Conservation (phyloP, 2,329 filamentous ascomycete genomes). For the Diplodia seriata region DNA sequence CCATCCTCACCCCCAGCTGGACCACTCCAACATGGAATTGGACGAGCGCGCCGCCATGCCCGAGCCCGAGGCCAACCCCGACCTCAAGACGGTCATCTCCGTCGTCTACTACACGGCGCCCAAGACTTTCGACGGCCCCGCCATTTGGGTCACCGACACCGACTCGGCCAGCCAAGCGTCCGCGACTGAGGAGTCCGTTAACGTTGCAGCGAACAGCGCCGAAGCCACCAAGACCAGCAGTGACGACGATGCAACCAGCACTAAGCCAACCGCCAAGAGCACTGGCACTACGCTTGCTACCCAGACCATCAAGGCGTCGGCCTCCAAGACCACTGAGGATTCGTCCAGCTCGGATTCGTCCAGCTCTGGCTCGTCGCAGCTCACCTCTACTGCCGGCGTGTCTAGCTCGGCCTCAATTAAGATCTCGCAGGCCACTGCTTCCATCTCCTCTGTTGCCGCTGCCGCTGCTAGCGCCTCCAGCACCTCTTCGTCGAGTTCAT, state of each 20-base stretch:
- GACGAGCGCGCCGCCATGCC: slow-evolving; percentile 32
- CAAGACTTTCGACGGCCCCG: slow-evolving; percentile 59
- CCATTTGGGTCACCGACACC: slow-evolving; percentile 42
- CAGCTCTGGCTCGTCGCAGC: slow-evolving; percentile 21
- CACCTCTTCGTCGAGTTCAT: slow-evolving; percentile 37
- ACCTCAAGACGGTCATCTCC: slow-evolving; percentile 47
- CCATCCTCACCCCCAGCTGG: slow-evolving; percentile 11
- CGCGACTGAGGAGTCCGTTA: background rate
- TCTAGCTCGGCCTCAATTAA: slow-evolving; percentile 7
- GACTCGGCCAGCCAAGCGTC: slow-evolving; percentile 33
- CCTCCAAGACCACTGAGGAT: slow-evolving; percentile 35
- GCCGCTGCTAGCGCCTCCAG: slow-evolving; percentile 39
- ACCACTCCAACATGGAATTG: background rate
- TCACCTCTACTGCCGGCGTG: slow-evolving; percentile 17
- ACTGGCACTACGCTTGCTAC: slow-evolving; percentile 34
- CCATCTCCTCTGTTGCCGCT: slow-evolving; percentile 43
- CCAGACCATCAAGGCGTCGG: slow-evolving; percentile 31
- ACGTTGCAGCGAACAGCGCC: slow-evolving; percentile 19
- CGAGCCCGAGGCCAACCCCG: slow-evolving; percentile 32
- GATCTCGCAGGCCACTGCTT: slow-evolving; percentile 34
- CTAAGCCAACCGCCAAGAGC: slow-evolving; percentile 19
- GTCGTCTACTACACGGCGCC: slow-evolving; percentile 61
- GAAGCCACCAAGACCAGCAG: slow-evolving; percentile 13
- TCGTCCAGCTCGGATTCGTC: slow-evolving; percentile 25
- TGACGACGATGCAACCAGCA: background rate